Evolutionary conservation across 306 rosid genomes (phyloP), one percentile per base, ranked within the genome.

Genomic region (Prunus padus): DNA sequence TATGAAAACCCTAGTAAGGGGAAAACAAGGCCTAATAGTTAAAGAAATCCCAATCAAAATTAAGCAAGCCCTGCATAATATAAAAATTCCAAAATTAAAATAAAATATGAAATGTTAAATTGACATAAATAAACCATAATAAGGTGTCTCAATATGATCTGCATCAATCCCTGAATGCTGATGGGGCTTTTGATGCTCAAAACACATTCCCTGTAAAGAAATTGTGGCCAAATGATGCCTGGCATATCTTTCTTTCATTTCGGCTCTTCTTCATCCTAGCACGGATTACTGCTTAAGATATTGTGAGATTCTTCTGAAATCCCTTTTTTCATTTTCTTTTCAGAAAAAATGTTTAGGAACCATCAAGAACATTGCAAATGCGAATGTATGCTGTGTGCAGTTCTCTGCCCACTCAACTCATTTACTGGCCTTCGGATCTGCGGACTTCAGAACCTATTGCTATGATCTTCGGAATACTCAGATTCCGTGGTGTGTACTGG

Each of bases 331-430:
- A 5, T 45, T 47, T 37, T 62, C 49, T 59, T 18, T 83, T 82
- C 96, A 94, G 98, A 91, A 71, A 75, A 88, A 90, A 69, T 79
- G 86, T 86, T 78, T 88, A 77, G 88, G 91, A 56, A 91, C 98
- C 63, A 88, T 94, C 82, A 80, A 84, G 87, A 92, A 77, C 82
- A 78, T 78, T 83, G 97, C 97, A 66, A 91, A 90, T 83, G 97
- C 97, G 55, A 91, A 90, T 75, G 98, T 94, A 69, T 94, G 97
- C 87, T 91, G 98, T 72, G 97, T 94, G 76, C 97, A 94, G 75
- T 94, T 94, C 86, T 94, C 98, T 79, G 44, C 93, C 55, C 90
- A 91, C 82, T 94, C 98, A 67, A 86, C 92, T 57, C 88, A 94
- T 80, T 82, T 90, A 69, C 82, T 94, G 79, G 88, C 95, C 59